phyloP scores from a whole-genome alignment of 192 early-diverging fungal genomes.

The Neocallimastix lanati region DNA sequence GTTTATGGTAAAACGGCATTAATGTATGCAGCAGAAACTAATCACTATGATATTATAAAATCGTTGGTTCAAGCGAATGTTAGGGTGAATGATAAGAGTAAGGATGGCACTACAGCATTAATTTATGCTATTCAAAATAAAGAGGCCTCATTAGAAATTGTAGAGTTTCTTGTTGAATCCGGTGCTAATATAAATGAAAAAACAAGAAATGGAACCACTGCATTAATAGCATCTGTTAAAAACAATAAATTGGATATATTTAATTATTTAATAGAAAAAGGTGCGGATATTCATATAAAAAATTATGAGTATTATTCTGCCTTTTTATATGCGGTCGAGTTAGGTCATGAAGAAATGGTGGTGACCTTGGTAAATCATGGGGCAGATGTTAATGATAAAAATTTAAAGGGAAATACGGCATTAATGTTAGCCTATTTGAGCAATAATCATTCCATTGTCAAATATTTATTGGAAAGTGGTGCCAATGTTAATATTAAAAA shows the following conservation, averaged over 20 bases:
- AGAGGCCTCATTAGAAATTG: neutral
- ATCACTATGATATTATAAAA: neutral
- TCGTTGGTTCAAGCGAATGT: neutral
- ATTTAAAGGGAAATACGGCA: neutral
- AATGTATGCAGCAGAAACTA: neutral
- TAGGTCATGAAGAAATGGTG: neutral
- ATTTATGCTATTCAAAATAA: neutral
- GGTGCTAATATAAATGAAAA: neutral
- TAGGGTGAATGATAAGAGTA: neutral
- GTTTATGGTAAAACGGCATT: neutral
- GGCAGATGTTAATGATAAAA: neutral
- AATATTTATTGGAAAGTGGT: neutral
- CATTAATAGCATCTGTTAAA: neutral
- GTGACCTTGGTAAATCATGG: neutral
- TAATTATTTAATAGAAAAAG: neutral
- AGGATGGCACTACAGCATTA: neutral
- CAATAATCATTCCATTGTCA: neutral
- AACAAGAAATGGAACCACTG: neutral
- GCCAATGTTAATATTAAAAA: neutral
- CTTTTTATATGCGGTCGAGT: neutral
- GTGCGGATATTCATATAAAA: neutral
- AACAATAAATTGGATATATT: neutral
- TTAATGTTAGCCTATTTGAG: neutral
- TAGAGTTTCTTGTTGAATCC: neutral
- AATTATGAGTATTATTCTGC: neutral